Conservation (phyloP, 73 alveolate species). For the Blepharisma stoltei region DNA sequence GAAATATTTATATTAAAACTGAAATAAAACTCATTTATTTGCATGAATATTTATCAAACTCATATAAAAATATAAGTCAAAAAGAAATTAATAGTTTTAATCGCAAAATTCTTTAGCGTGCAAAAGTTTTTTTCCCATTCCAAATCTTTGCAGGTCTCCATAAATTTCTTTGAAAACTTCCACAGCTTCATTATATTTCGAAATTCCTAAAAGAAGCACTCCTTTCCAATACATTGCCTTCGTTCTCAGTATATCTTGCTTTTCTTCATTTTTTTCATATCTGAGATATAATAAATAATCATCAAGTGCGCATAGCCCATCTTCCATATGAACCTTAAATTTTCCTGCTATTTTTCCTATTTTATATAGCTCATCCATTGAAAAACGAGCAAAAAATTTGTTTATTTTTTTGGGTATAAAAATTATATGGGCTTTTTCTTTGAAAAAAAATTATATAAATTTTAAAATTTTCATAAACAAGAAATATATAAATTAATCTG, state of each 20-base stretch:
- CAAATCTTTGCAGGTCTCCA: background rate
- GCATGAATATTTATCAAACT: too few relatives aligned
- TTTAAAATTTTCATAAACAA: too few relatives aligned
- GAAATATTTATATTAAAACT: too few relatives aligned
- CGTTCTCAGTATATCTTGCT: background rate
- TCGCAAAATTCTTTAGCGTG: background rate
- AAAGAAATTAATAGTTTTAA: too few relatives aligned
- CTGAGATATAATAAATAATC: background rate
- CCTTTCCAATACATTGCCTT: background rate
- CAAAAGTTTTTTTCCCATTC: background rate
- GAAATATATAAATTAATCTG: too few relatives aligned
- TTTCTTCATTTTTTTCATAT: background rate
- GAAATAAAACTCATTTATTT: too few relatives aligned
- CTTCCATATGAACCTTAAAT: background rate
- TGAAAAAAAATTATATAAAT: too few relatives aligned
- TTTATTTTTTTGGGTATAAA: too few relatives aligned
- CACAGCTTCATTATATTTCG: background rate
- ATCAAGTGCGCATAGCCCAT: conserved; percentile 7
- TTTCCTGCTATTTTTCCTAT: conserved; percentile 8
- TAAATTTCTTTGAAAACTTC: background rate
- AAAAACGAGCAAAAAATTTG: too few relatives aligned
- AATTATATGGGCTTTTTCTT: too few relatives aligned
- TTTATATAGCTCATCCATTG: too few relatives aligned
- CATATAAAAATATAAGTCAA: too few relatives aligned
- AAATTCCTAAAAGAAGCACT: background rate